Evolutionary conservation across 805 yeast species (phyloP), one percentile per base, ranked within the genome.

Genomic region (Monosporozyma siamensis): DNA sequence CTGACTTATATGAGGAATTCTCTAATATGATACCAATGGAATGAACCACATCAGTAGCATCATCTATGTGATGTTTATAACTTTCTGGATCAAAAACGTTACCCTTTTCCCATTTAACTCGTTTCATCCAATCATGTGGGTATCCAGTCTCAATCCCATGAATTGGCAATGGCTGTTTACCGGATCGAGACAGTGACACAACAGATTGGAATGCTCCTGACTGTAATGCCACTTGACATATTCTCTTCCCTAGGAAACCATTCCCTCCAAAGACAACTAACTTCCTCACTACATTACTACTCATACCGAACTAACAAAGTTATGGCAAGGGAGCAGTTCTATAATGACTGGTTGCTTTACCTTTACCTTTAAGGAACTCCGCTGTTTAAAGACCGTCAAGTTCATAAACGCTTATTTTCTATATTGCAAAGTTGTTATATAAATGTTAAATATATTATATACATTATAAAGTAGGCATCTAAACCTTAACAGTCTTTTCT

Each of bases 261-360:
- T 76, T 78, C 1, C 97, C 96, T 14, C 97, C 97, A 54, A 88
- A 77, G 0, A 88, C 85, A 3, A 85, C 76, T 3, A 75, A 48
- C 37, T 64, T 68, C 17, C 42, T 39, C 24, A 15, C 23, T 11
- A 38, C 24, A 15, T 6, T 7, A 18, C 14, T 17, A n/a, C 10
- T 32, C 35, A 32, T 32, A n/a, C n/a, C n/a, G n/a, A n/a, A n/a
- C n/a, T n/a, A n/a, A n/a, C n/a, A n/a, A n/a, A n/a, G n/a, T n/a
- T n/a, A n/a, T n/a, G n/a, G n/a, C n/a, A n/a, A n/a, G n/a, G n/a
- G n/a, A n/a, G n/a, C n/a, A n/a, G n/a, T n/a, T n/a, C n/a, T n/a
- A n/a, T n/a, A n/a, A n/a, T n/a, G n/a, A n/a, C n/a, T n/a, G n/a
- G n/a, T n/a, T n/a, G n/a, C n/a, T n/a, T n/a, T n/a, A n/a, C n/a